Conservation (phyloP, 441 rosid genomes). For the Erodium chrysanthum region DNA sequence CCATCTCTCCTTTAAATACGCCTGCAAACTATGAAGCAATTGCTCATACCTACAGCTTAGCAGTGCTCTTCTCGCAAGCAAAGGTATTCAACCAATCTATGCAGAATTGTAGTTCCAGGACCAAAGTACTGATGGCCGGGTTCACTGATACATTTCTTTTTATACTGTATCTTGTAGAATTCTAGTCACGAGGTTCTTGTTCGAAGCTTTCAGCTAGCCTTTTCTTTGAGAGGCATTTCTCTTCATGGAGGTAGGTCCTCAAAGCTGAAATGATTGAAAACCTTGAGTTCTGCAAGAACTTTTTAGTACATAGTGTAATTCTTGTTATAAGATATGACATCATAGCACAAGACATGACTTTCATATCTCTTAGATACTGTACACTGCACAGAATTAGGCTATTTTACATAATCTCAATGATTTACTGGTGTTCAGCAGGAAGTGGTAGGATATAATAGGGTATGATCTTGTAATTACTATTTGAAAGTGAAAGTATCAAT, state of each 20-base stretch:
- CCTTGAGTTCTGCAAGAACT: constrained; percentile 16
- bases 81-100: constrained; percentile 39
- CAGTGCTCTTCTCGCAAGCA: constrained; percentile 57
- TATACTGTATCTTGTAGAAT: constrained; percentile 42
- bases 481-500: background rate
- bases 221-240: constrained; percentile 73
- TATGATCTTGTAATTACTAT: background rate
- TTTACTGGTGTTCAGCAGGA: background rate
- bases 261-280: constrained; percentile 16
- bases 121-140: background rate
- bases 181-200: constrained; percentile 60
- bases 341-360: background rate
- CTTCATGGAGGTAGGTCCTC: constrained; percentile 43
- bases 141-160: constrained; percentile 5
- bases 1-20: constrained; percentile 64
- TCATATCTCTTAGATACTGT: background rate
- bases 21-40: constrained; percentile 88
- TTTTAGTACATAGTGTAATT: background rate
- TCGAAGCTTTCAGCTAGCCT: constrained; percentile 87
- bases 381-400: background rate
- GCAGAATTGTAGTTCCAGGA: background rate
- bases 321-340: constrained; percentile 4
- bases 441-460: background rate
- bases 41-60: constrained; percentile 76
- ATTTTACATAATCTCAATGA: background rate